Base-by-base conservation (phyloP, 2,329 filamentous ascomycete genomes). In the Neurospora sp. region DNA sequence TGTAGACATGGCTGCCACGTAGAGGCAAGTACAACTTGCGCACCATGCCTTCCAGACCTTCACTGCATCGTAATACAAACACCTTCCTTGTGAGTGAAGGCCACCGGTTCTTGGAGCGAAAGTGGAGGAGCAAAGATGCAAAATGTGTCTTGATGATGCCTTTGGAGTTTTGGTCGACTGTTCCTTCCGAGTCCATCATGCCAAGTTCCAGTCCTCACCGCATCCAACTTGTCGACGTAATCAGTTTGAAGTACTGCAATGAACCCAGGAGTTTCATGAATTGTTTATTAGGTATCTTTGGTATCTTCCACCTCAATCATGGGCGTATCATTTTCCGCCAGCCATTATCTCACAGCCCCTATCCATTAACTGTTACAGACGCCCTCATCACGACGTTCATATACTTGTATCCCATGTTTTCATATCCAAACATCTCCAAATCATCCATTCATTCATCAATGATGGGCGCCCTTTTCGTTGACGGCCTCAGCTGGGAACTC, bases 401-500 rank as follows among this genome's bases (percentile, higher is more conserved):
- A 33, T 36, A 8, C 46, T 36, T 33, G 28, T 36, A 62, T 62
- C 8, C 23, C 52, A 36, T 36, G 15, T 36, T 62, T 62, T 62
- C 28, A 57, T 10, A 36, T 36, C 52, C 52, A 62, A 33, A 62
- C 28, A 15, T 52, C 43, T 52, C 43, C 19, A 28, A 52, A 28
- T 23, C 43, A 52, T 52, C 10, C 19, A 28, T 28, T 15, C 52
- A 62, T 62, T 36, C 8, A 62, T 62, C 52, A 62, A 62, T 62
- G 52, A 62, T 62, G 52, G 52, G 52, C 28, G 28, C 52, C 23
- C 46, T 68, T 57, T 43, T 73, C 69, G 39, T 19, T 38, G 23
- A 71, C 41, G 11, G 46, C 73, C 69, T 75, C 74, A 23, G 12
- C 15, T 19, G 40, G 69, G 19, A 28, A 28, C 69, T 23, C 28